These are phyloP conservation scores for Xylaria nigripes DNA, from an alignment of 495 filamentous ascomycete species.

Conservation along the genomic window DNA sequence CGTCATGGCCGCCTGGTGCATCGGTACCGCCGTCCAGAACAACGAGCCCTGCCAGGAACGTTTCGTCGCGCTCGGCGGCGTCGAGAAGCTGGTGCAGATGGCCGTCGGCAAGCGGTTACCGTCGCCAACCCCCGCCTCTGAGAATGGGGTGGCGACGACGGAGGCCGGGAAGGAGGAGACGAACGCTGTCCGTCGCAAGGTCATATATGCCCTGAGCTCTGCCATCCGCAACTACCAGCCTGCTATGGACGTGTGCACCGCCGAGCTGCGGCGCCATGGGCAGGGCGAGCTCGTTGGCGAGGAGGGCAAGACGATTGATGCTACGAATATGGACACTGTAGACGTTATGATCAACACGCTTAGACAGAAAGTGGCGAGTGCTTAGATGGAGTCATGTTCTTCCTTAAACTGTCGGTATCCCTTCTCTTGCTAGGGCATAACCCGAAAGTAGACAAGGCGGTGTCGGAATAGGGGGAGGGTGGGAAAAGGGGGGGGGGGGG, in stretches of 20 bases:
- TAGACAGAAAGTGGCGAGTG: constrained; percentile 41
- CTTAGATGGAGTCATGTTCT: constrained; percentile 10
- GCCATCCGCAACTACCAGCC: constrained; percentile 82
- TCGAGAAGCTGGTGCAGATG: constrained; percentile 59
- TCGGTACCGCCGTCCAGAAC: constrained; percentile 92
- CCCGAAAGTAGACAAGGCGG: background rate
- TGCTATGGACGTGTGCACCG: constrained; percentile 55
- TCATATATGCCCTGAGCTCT: constrained; percentile 76
- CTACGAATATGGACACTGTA: constrained; percentile 75
- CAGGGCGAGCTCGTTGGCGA: constrained; percentile 33
- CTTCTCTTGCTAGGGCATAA: background rate
- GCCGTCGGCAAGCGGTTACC: constrained; percentile 36
- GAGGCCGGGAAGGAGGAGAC: constrained; percentile 35
- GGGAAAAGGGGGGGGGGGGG: background rate
- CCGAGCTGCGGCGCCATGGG: constrained; percentile 45
- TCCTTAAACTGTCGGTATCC: no score
- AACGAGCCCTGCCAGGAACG: constrained; percentile 76
- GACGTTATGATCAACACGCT: constrained; percentile 64
- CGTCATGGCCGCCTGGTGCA: constrained; percentile 81
- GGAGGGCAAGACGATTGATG: constrained; percentile 46
- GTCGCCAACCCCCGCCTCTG: background rate
- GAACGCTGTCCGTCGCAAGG: constrained; percentile 67
- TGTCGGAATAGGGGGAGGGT: background rate
- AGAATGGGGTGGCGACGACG: constrained; percentile 7
- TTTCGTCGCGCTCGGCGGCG: constrained; percentile 59